Base-by-base conservation (phyloP, 306 rosid species). In the Cucurbita argyrosperma region DNA sequence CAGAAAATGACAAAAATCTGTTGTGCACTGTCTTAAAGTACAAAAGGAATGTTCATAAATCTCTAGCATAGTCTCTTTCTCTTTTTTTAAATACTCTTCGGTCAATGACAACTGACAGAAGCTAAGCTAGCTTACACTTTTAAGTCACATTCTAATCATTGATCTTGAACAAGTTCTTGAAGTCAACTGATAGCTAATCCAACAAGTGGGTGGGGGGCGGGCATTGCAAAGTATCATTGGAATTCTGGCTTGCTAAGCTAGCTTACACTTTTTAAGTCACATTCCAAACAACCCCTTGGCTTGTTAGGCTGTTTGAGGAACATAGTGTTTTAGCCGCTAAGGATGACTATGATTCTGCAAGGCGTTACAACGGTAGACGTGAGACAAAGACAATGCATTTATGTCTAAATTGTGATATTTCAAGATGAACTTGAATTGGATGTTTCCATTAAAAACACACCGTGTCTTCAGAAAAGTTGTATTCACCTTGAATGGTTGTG, bases 21-120 rank as follows among this genome's bases (percentile, higher is more conserved):
- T 56, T 13, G 53, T 67, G 72, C 38, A 67, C 72, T 45, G 72
- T 67, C 72, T 67, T 21, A 67, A 54, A 67, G 39, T 45, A 69
- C 42, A 69, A 23, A 47, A 69, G 74, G 39, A 69, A 69, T 69
- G 74, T 69, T 69, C 58, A 69, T 47, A 69, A 46, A 49, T 30
- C 74, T 69, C 43, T 47, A 69, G 74, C 43, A 26, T 16, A 51
- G 56, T 45, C 9, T 21, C n/a, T 46, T 0, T 21, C 19, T 35
- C 35, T 13, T 15, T 30, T 49, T 68, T 26, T 21, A 5, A 2
- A 21, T 67, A 12, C 40, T 67, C 71, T 42, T 42, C 52, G 42
- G 71, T 42, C 52, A 64, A 40, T 64, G 71, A 42, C 71, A 64
- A 45, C 54, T 67, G 72, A 67, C 37, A 67, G 53, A 45, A 67